Evolutionary conservation across 176 grass and related monocot genomes (phyloP).

Genomic region (barley (Hordeum vulgare)): MorexV3_pseudomolecules_assembly NC_058520.1:95866946-95867445

Average conservation of each 20-base stretch:
- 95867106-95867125: constrained; percentile 4
- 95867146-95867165: constrained; percentile 89
- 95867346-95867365: constrained; percentile 25
- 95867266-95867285: constrained; percentile 24
- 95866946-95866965: neutral
- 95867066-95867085: constrained; percentile 20
- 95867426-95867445: constrained; percentile 27
- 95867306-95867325: constrained; percentile 26
- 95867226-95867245: constrained; percentile 38
- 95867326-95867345: constrained; percentile 1
- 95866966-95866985: constrained; percentile 15
- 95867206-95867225: constrained; percentile 24
- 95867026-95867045: constrained; percentile 12
- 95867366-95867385: constrained; percentile 16
- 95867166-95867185: constrained; percentile 85
- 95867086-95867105: constrained; percentile 13
- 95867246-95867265: constrained; percentile 20
- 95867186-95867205: constrained; percentile 61
- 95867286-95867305: constrained; percentile 33
- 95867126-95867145: constrained; percentile 79
- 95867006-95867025: constrained; percentile 14
- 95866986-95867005: constrained; percentile 26
- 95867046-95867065: constrained; percentile 10
- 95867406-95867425: constrained; percentile 2
- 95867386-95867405: constrained; percentile 34